Percentiles rank a stretch among this genome's conserved stretches.
These are phyloP conservation scores for Russula sp. DNA, from an alignment of 768 basidiomycete species.

Conservation along the genomic window DNA sequence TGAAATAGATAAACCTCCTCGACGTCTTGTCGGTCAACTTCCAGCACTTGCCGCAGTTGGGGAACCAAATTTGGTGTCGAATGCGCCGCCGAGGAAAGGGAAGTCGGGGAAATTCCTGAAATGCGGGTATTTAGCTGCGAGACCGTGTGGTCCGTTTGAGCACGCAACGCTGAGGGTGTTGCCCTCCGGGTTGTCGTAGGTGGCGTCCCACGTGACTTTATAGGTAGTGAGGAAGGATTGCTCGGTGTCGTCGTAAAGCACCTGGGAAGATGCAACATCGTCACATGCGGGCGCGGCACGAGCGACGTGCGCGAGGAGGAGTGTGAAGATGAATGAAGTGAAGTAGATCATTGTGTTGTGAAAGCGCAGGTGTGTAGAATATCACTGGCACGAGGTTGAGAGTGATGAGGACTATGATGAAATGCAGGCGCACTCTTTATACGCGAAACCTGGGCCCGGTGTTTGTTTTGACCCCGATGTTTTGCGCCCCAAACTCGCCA, in stretches of 20 bases:
- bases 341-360: constrained; percentile 7
- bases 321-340: background rate
- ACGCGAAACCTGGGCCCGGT: background rate
- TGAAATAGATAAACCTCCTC: constrained; percentile 43
- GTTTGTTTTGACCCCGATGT: background rate
- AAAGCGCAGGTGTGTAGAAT: background rate
- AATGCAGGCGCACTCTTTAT: background rate
- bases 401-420: background rate
- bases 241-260: background rate
- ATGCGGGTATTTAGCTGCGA: constrained; percentile 43
- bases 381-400: background rate
- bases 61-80: constrained; percentile 51
- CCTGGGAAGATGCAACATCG: background rate
- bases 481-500: background rate
- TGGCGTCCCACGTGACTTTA: background rate
- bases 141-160: constrained; percentile 46
- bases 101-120: constrained; percentile 54
- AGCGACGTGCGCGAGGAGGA: constrained; percentile 5
- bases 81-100: constrained; percentile 57
- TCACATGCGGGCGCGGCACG: background rate
- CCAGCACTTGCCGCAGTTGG: constrained; percentile 61
- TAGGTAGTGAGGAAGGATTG: too few species aligned
- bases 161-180: constrained; percentile 48
- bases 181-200: constrained; percentile 46
- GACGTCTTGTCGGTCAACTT: constrained; percentile 46